Evolutionary conservation across 176 grass and related monocot species (phyloP).

Genomic region (Triticum timopheevii): DNA sequence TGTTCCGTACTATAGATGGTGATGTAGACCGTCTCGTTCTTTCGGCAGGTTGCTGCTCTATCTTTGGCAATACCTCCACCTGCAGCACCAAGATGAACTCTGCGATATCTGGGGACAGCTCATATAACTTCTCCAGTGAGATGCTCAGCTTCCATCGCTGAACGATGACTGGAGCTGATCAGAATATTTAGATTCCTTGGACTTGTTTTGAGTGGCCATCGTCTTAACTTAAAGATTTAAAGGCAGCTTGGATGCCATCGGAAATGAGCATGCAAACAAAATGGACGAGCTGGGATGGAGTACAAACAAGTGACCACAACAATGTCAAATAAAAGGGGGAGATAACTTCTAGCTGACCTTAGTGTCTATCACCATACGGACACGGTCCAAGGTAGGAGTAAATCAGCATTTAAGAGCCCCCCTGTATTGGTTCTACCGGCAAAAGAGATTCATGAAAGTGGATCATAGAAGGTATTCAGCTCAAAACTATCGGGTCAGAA

Average conservation of each 20-base stretch:
- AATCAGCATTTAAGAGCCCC: not conserved
- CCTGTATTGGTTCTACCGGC: not conserved
- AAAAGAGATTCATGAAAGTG: not conserved
- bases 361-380: not conserved
- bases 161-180: not conserved
- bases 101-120: not conserved
- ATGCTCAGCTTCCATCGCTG: not conserved
- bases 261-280: not conserved
- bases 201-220: too few species aligned
- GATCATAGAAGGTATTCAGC: not conserved
- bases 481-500: not conserved
- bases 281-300: not conserved
- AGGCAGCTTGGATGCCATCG: not conserved
- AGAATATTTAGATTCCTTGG: not conserved
- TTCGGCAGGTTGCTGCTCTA: not conserved
- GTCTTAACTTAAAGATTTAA: not conserved
- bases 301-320: not conserved
- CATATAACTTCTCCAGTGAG: not conserved
- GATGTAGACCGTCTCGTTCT: not conserved
- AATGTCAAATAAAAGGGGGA: not conserved
- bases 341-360: not conserved
- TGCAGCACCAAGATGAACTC: not conserved
- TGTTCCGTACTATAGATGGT: not conserved
- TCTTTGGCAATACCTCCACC: not conserved
- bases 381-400: not conserved